A percentile compares a stretch with the other conserved stretches of the same genome.
phyloP scores from a whole-genome alignment of 2,329 filamentous ascomycete genomes.

The Tolypocladium tundrense region DNA sequence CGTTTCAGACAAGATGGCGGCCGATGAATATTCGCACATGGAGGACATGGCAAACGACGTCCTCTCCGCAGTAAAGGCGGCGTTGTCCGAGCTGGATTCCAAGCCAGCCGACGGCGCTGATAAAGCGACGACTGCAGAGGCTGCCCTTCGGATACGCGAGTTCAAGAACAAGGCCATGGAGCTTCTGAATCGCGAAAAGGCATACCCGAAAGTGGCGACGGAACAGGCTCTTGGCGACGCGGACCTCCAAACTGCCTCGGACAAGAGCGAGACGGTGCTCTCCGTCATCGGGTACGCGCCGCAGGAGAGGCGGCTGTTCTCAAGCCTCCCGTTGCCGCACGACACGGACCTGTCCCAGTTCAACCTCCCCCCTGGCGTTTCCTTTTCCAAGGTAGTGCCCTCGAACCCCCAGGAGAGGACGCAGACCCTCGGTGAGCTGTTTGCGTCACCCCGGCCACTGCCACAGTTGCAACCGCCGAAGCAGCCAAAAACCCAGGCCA shows the following conservation, averaged over 20 bases:
- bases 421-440: conserved; percentile 62
- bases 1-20: conserved; percentile 43
- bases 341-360: conserved; percentile 25
- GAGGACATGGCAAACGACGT: conserved; percentile 56
- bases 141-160: conserved; percentile 34
- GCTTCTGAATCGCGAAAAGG: conserved; percentile 51
- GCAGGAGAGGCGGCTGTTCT: conserved; percentile 70
- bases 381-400: conserved; percentile 26
- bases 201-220: conserved; percentile 32
- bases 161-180: conserved; percentile 55
- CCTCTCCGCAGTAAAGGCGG: conserved; percentile 34
- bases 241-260: conserved; percentile 24
- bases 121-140: conserved; percentile 19
- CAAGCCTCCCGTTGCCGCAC: conserved; percentile 52
- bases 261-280: conserved; percentile 49
- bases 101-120: conserved; percentile 18
- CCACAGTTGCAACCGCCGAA: conserved; percentile 62
- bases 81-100: conserved; percentile 35
- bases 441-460: conserved; percentile 56
- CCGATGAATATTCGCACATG: conserved; percentile 45
- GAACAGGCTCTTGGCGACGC: conserved; percentile 30
- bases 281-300: conserved; percentile 69
- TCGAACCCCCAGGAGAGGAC: conserved; percentile 33
- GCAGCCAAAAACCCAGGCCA: conserved; percentile 59
- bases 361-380: conserved; percentile 64